Evolutionary conservation across 2,329 filamentous ascomycete genomes (phyloP).

Genomic region (Claviceps pazoutovae): DNA sequence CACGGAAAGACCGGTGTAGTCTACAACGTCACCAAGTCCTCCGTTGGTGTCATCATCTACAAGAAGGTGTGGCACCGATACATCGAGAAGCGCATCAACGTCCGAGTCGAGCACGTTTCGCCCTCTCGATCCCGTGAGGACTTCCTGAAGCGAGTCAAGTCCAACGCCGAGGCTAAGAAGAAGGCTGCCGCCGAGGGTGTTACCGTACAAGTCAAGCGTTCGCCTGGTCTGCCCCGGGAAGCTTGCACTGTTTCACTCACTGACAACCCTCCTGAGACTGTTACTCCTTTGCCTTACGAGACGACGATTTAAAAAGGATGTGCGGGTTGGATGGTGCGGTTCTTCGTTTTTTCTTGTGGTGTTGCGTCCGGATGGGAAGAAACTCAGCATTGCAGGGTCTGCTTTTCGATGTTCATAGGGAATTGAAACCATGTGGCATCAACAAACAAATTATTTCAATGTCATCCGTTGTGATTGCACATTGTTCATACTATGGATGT

Average conservation of each 20-base stretch:
- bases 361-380: slow-evolving; percentile 30
- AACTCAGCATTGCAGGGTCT: slow-evolving; percentile 30
- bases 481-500: neutral
- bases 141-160: slow-evolving; percentile 93
- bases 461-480: neutral
- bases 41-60: slow-evolving; percentile 98
- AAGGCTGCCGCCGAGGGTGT: slow-evolving; percentile 83
- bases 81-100: slow-evolving; percentile 99
- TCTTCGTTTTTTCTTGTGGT: slow-evolving; percentile 28
- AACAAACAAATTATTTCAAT: slow-evolving; percentile 2
- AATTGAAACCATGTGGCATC: slow-evolving; percentile 25
- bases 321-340: slow-evolving; percentile 9
- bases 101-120: slow-evolving; percentile 93
- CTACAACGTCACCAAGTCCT: slow-evolving; percentile 98
- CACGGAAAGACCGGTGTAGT: slow-evolving; percentile 97
- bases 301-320: slow-evolving; percentile 70
- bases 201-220: slow-evolving; percentile 86
- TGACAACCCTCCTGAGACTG: slow-evolving; percentile 80
- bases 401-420: slow-evolving; percentile 28
- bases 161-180: slow-evolving; percentile 83
- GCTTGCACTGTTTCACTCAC: slow-evolving; percentile 65
- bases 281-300: slow-evolving; percentile 89
- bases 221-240: slow-evolving; percentile 65
- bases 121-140: slow-evolving; percentile 93
- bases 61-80: slow-evolving; percentile 99